Evolutionary conservation across 1,284 basidiomycete species (phyloP), one percentile per base, ranked within the genome.

Genomic region (Boletus mariae): DNA sequence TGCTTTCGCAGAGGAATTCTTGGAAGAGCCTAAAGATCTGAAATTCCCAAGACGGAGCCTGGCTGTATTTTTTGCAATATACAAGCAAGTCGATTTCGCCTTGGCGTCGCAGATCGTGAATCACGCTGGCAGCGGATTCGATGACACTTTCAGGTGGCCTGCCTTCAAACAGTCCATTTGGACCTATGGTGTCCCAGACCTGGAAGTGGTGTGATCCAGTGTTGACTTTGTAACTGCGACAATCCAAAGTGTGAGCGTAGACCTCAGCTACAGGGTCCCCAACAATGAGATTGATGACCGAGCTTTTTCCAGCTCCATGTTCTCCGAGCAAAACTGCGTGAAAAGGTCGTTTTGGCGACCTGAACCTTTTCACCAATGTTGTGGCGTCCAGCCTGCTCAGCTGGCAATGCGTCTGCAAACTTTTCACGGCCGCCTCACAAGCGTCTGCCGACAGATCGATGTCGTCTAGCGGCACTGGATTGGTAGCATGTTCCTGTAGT

Each of bases 31-130:
- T 60, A 57, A 71, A 73, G 50, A 60, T 69, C 29, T 55, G 59
- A 46, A 63, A 48, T 40, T 65, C 57, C 28, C 65, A 61, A 1
- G 53, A 47, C 10, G 55, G 52, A 42, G 75, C 60, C 34, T 70
- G 61, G 5, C 65, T 55, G 0, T 45, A 49, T 13, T 63, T 59
- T 28, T 71, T 71, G 63, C 70, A 72, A 44, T 70, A 74, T 13
- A 77, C 57, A 25, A 77, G 68, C 43, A 75, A 61, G 54, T 65
- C 68, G 32, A 76, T 54, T 0, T 72, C 73, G 9, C 62, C 70
- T 37, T 46, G 48, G 3, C 12, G 15, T 3, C 63, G 55, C n/a
- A 77, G 59, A n/a, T 58, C 60, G 8, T 54, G 58, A 28, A 77
- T 54, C 12, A 77, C 59, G 1, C 52, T 49, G 43, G 64, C 69